Percentiles rank a stretch among this genome's conserved stretches.
Evolutionary conservation across 352 stramenopile species (phyloP).

Genomic region (Pythium oligandrum): DNA sequence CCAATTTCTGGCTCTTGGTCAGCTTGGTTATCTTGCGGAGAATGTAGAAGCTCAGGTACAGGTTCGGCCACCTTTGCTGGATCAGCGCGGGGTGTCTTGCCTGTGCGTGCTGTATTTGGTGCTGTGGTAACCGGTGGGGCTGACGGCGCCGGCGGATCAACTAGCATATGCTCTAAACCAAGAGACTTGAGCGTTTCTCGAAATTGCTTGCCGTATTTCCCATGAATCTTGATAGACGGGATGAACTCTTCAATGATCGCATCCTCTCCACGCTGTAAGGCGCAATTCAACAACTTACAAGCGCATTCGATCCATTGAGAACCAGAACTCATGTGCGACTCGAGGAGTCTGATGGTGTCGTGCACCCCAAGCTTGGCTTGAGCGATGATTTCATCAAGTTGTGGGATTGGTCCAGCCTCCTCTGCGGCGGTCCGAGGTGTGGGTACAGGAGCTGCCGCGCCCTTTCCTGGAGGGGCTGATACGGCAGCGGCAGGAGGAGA

Average conservation of each 20-base stretch:
- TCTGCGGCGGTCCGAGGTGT: slow-evolving; percentile 16
- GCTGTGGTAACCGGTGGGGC: slow-evolving; percentile 5
- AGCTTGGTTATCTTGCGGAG: neutral
- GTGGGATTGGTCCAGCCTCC: slow-evolving; percentile 11
- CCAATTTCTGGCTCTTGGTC: slow-evolving; percentile 10
- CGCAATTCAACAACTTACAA: slow-evolving; percentile 1
- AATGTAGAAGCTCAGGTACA: neutral
- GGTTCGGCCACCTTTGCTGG: slow-evolving; percentile 1
- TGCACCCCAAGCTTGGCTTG: slow-evolving; percentile 19
- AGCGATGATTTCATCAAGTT: slow-evolving; percentile 32
- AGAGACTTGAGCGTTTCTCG: slow-evolving; percentile 21
- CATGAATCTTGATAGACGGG: slow-evolving; percentile 31
- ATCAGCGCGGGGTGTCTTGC: slow-evolving; percentile 25
- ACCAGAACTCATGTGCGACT: slow-evolving; percentile 8
- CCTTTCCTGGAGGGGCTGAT: no score
- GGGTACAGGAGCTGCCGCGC: slow-evolving; percentile 12
- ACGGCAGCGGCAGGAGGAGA: neutral
- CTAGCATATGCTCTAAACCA: slow-evolving; percentile 30
- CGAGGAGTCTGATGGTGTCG: slow-evolving; percentile 18
- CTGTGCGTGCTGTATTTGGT: slow-evolving; percentile 20
- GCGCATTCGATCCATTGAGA: neutral
- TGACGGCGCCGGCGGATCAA: slow-evolving; percentile 8
- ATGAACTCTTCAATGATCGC: slow-evolving; percentile 14
- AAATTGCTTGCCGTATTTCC: slow-evolving; percentile 33
- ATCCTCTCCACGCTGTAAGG: slow-evolving; percentile 10